Percentiles rank a stretch among this genome's conserved stretches.
Conservation (phyloP, 495 filamentous ascomycete genomes). For the Podospora bellae-mahoneyi region DNA sequence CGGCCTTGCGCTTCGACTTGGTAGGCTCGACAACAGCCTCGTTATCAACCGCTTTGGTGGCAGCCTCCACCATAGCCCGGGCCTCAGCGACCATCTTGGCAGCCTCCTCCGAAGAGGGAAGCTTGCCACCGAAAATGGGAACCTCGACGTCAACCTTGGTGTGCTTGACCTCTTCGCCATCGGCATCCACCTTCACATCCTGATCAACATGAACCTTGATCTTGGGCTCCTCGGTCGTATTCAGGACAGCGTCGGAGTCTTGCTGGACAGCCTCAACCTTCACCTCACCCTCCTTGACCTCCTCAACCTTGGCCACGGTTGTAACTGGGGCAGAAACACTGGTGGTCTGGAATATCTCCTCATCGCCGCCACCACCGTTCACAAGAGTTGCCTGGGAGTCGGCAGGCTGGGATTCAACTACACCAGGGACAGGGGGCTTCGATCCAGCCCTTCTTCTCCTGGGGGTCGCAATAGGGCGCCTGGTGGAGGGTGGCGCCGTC, state of each 20-base stretch:
- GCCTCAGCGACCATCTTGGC: constrained; percentile 80
- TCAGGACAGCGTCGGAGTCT: constrained; percentile 42
- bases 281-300: constrained; percentile 32
- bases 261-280: constrained; percentile 43
- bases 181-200: constrained; percentile 59
- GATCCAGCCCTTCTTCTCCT: constrained; percentile 67
- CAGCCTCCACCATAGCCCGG: constrained; percentile 84
- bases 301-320: constrained; percentile 34
- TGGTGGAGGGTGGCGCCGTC: constrained; percentile 42
- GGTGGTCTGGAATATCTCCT: constrained; percentile 25
- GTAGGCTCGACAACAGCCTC: constrained; percentile 39
- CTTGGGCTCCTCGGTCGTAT: constrained; percentile 51
- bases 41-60: constrained; percentile 52
- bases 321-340: constrained; percentile 22
- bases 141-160: constrained; percentile 79
- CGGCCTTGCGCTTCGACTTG: constrained; percentile 76
- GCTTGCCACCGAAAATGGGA: constrained; percentile 52
- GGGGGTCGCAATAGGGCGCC: constrained; percentile 50
- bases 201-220: constrained; percentile 69
- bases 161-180: constrained; percentile 61
- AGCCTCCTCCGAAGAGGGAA: constrained; percentile 70
- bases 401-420: constrained; percentile 12
- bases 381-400: constrained; percentile 36
- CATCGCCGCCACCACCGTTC: constrained; percentile 39
- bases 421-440: constrained; percentile 35